Conservation (phyloP, 2,329 filamentous ascomycete genomes). For the Teratosphaeria gauchensis region DNA sequence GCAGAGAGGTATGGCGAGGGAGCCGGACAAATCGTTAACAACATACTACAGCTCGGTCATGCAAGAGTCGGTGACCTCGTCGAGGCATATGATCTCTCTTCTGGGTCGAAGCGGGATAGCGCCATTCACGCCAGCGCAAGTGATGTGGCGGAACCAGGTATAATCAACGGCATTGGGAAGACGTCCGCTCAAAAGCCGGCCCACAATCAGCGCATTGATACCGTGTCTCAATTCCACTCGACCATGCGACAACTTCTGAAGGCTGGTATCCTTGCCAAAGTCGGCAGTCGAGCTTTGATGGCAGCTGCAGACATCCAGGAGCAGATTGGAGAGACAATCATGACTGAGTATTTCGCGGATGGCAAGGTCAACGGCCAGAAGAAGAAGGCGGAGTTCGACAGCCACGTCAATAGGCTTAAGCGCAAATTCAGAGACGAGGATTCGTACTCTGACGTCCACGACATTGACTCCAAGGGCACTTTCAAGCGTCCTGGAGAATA, state of each 20-base stretch:
- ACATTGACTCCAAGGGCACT: conserved; percentile 16
- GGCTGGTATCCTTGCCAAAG: conserved; percentile 58
- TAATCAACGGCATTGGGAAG: conserved; percentile 8
- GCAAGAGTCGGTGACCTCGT: conserved; percentile 60
- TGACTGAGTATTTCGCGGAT: conserved; percentile 43
- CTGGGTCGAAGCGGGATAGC: conserved; percentile 21
- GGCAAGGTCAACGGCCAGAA: conserved; percentile 52
- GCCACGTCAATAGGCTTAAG: conserved; percentile 48
- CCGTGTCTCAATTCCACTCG: conserved; percentile 31
- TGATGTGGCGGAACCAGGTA: conserved; percentile 16
- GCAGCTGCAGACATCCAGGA: conserved; percentile 46
- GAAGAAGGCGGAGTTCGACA: conserved; percentile 53
- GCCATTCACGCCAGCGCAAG: conserved; percentile 15
- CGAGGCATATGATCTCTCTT: conserved; percentile 47
- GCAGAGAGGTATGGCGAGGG: conserved; percentile 64
- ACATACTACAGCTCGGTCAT: conserved; percentile 67
- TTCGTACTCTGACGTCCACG: conserved; percentile 21
- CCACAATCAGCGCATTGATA: conserved; percentile 20
- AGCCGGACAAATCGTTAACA: conserved; percentile 64
- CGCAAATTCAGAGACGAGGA: conserved; percentile 40
- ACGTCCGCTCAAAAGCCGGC: neutral
- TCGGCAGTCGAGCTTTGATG: conserved; percentile 40
- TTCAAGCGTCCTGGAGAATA: conserved; percentile 16
- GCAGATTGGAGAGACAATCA: conserved; percentile 55
- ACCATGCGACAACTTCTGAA: conserved; percentile 46